Conservation (phyloP, 345 rosid genomes). For the Linum trigynum region DNA sequence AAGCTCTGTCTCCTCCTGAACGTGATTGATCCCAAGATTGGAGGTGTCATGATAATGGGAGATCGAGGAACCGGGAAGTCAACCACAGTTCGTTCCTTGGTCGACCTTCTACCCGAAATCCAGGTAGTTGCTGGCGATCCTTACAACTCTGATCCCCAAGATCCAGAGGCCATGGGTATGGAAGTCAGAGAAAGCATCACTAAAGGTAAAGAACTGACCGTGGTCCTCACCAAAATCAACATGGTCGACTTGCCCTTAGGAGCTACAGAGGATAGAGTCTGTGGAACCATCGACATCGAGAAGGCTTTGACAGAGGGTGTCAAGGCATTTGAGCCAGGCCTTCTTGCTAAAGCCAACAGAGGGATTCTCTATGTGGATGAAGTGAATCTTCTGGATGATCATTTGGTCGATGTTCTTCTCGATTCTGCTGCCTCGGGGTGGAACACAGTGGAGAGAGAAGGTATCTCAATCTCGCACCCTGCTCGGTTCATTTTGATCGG, state of each 20-base stretch:
- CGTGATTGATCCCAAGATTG: slow-evolving; percentile 94
- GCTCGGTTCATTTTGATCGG: slow-evolving; percentile 90
- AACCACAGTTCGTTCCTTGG: slow-evolving; percentile 82
- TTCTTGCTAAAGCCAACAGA: slow-evolving; percentile 92
- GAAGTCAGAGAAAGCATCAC: slow-evolving; percentile 62
- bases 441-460: slow-evolving; percentile 97
- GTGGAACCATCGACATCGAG: slow-evolving; percentile 91
- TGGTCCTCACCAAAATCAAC: slow-evolving; percentile 55
- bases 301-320: slow-evolving; percentile 95
- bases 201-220: slow-evolving; percentile 43
- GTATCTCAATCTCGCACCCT: slow-evolving; percentile 85
- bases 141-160: slow-evolving; percentile 83
- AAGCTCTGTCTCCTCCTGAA: slow-evolving; percentile 78
- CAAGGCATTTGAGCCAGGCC: slow-evolving; percentile 97
- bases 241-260: slow-evolving; percentile 98
- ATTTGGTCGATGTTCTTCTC: slow-evolving; percentile 86
- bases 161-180: slow-evolving; percentile 86
- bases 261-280: slow-evolving; percentile 96
- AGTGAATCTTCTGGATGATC: slow-evolving; percentile 94
- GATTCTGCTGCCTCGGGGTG: slow-evolving; percentile 97
- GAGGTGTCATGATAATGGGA: slow-evolving; percentile 97
- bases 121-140: slow-evolving; percentile 77
- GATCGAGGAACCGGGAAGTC: slow-evolving; percentile 95
- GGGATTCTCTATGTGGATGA: slow-evolving; percentile 96
- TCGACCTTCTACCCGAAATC: slow-evolving; percentile 85